Evolutionary conservation across 345 rosid genomes (phyloP), one percentile per base, ranked within the genome.

Genomic region (Acer negundo): DNA sequence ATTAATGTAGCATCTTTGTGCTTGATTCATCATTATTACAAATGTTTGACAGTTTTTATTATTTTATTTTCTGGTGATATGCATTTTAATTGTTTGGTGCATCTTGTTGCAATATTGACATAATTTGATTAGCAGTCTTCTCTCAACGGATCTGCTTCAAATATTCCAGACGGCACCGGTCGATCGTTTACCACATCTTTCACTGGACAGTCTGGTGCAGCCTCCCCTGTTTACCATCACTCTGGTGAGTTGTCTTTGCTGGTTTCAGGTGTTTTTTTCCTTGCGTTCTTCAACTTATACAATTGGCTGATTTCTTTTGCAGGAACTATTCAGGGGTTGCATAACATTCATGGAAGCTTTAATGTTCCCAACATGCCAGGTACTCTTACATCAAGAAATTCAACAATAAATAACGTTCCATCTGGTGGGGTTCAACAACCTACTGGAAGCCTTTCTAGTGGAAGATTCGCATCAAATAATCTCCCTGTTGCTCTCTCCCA

Each of bases 121-220:
- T 66, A 70, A 22, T 81, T 81, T 62, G 22, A 26, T 53, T 82
- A 88, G 82, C 93, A 96, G 98, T 91, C 99, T 77, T 94, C 97
- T 70, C 87, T 94, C 69, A 91, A 90, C 46, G 93, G 97, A 72
- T 90, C 97, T 46, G 91, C 94, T 53, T 92, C 99, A 22, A 96
- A 94, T 89, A 87, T 96, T 82, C 93, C 88, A 76, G 99, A 96
- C 68, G 84, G 88, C 3, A 87, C 90, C 0, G 98, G 89, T 58
- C 89, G 97, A 58, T 89, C 97, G 68, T 96, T 91, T 80, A 62
- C 91, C 4, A 53, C 94, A 81, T 96, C 98, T 65, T 96, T 90
- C 85, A 91, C 99, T 75, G 95, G 93, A 80, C 99, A 92, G 82
- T 90, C 97, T 82, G 99, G 98, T 77, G 96, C 89, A 8, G 95